A percentile compares a stretch with the other conserved stretches of the same genome.
Evolutionary conservation across 2,329 filamentous ascomycete species (phyloP).

Genomic region (Scedosporium dehoogii): DNA sequence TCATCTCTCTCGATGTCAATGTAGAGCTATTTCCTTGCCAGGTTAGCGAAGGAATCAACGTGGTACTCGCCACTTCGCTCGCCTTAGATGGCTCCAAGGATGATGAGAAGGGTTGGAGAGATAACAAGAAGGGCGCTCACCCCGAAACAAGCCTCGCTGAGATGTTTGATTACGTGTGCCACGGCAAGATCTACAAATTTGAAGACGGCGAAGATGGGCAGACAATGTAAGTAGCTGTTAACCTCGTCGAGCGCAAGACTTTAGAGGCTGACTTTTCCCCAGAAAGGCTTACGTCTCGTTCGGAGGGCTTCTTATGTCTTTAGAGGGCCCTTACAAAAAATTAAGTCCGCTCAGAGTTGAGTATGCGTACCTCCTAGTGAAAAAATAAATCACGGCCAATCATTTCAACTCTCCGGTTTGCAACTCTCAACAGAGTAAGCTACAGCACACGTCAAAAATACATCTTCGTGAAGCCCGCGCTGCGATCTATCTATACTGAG

Average conservation of each 20-base stretch:
- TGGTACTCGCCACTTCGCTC: slow-evolving; percentile 77
- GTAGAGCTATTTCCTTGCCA: slow-evolving; percentile 75
- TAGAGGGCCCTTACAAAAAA: slow-evolving; percentile 94
- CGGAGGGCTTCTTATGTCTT: slow-evolving; percentile 78
- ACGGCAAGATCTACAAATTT: slow-evolving; percentile 83
- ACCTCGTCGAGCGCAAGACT: neutral
- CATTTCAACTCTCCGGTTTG: too few species aligned
- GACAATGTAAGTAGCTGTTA: slow-evolving; percentile 61
- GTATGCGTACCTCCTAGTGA: slow-evolving; percentile 84
- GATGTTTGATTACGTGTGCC: slow-evolving; percentile 79
- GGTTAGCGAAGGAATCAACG: slow-evolving; percentile 64
- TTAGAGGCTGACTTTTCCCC: neutral
- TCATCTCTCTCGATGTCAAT: slow-evolving; percentile 86
- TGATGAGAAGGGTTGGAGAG: slow-evolving; percentile 72
- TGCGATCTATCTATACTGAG: neutral
- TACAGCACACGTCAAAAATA: too few species aligned
- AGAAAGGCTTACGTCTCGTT: slow-evolving; percentile 95
- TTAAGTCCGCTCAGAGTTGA: slow-evolving; percentile 86
- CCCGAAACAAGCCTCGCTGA: slow-evolving; percentile 59
- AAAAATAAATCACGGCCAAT: slow-evolving; percentile 53
- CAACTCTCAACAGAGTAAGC: too few species aligned
- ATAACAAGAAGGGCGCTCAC: slow-evolving; percentile 45
- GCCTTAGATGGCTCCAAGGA: slow-evolving; percentile 77
- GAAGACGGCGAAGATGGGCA: slow-evolving; percentile 71
- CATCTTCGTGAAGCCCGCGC: neutral